Evolutionary conservation across 169 alveolate genomes (phyloP).

Genomic region (Plasmodium fragile): DNA sequence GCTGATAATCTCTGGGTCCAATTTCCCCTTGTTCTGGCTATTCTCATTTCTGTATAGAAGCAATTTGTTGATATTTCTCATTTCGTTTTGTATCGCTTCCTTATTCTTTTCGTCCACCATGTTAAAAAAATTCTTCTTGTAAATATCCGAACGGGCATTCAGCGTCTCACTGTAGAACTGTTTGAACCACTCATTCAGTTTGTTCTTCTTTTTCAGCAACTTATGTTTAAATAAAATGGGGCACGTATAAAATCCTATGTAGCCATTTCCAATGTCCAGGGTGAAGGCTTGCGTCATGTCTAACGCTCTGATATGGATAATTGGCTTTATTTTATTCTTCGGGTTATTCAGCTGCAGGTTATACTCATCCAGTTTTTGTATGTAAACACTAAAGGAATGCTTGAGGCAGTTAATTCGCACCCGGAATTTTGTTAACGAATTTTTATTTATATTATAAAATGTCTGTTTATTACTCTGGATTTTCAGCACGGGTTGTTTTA

Average conservation of each 20-base stretch:
- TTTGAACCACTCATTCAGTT: conserved; percentile 68
- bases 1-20: background rate
- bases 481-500: conserved; percentile 51
- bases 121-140: conserved; percentile 18
- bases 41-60: conserved; percentile 2
- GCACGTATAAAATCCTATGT: conserved; percentile 76
- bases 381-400: conserved; percentile 74
- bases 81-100: conserved; percentile 35
- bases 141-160: conserved; percentile 19
- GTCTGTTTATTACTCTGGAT: conserved; percentile 74
- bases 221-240: conserved; percentile 75
- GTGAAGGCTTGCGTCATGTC: conserved; percentile 78
- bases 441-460: conserved; percentile 62
- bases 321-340: conserved; percentile 75
- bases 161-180: conserved; percentile 48
- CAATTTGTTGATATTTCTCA: conserved; percentile 43
- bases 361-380: conserved; percentile 74
- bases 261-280: conserved; percentile 69
- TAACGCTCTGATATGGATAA: conserved; percentile 73
- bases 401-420: conserved; percentile 73
- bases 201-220: conserved; percentile 50
- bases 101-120: conserved; percentile 24
- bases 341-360: conserved; percentile 31
- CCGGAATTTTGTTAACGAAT: conserved; percentile 70
- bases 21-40: background rate